Percentiles rank a stretch among this genome's conserved stretches.
Conservation (phyloP, 192 early-diverging fungal species). For the Coemansia sp. region DNA sequence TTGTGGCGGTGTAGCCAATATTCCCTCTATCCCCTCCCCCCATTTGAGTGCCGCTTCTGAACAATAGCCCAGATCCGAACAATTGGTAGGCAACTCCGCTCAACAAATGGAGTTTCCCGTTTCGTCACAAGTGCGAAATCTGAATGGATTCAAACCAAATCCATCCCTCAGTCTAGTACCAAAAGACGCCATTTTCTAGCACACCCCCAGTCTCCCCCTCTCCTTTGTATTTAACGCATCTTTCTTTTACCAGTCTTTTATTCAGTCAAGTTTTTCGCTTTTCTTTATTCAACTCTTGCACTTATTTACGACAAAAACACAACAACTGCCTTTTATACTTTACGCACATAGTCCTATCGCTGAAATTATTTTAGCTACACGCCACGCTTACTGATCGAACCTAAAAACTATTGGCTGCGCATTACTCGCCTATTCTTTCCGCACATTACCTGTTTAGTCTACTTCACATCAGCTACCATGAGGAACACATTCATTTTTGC, state of each 20-base stretch:
- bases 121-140: neutral
- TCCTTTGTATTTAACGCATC: neutral
- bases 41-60: neutral
- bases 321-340: neutral
- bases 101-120: conserved; percentile 1
- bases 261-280: neutral
- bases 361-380: too few relatives aligned
- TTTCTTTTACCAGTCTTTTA: neutral
- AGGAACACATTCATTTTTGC: conserved; percentile 12
- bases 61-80: neutral
- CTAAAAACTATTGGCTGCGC: neutral
- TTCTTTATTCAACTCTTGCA: neutral
- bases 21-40: neutral
- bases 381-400: too few relatives aligned
- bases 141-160: neutral
- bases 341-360: neutral
- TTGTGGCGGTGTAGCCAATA: neutral
- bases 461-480: conserved; percentile 8
- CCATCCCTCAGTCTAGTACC: neutral
- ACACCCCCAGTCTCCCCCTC: neutral
- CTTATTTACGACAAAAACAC: neutral
- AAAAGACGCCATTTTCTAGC: neutral
- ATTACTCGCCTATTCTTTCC: neutral
- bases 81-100: conserved; percentile 4
- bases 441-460: neutral